A percentile compares a stretch with the other conserved stretches of the same genome.
Evolutionary conservation across 805 yeast species (phyloP).

Genomic region (Yamadazyma sp.): DNA sequence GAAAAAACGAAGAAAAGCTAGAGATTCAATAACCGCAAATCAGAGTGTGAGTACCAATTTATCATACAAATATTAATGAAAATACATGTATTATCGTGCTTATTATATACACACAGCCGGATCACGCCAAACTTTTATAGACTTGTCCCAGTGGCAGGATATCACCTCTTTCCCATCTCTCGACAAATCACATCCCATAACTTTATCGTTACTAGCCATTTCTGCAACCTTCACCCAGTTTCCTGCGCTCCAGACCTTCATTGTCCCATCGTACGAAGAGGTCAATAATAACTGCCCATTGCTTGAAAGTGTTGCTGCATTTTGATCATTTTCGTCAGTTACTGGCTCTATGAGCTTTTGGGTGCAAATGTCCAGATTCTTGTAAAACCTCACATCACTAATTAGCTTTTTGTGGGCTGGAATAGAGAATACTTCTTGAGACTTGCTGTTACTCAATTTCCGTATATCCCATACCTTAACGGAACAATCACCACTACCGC

Average conservation of each 20-base stretch:
- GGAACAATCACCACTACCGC: conserved; percentile 82
- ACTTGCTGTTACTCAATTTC: conserved; percentile 28
- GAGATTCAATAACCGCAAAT: too few species aligned
- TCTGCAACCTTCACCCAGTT: conserved; percentile 62
- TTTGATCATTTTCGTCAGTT: conserved; percentile 29
- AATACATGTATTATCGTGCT: too few species aligned
- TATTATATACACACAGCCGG: neutral
- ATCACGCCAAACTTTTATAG: conserved; percentile 69
- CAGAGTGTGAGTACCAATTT: neutral
- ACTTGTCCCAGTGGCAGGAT: conserved; percentile 83
- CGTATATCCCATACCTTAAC: conserved; percentile 88
- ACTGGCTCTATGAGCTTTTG: conserved; percentile 17
- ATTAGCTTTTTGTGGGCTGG: conserved; percentile 77
- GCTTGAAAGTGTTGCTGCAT: conserved; percentile 26
- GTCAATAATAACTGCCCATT: conserved; percentile 55
- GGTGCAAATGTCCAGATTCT: conserved; percentile 17
- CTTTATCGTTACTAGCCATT: conserved; percentile 62
- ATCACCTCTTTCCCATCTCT: conserved; percentile 44
- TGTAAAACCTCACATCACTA: conserved; percentile 59
- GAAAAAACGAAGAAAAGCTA: too few species aligned
- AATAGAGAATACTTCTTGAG: conserved; percentile 42
- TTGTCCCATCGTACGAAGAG: conserved; percentile 67
- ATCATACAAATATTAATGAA: too few species aligned
- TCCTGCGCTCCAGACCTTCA: conserved; percentile 63
- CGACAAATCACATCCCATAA: conserved; percentile 66